A percentile compares a stretch with the other conserved stretches of the same genome.
Evolutionary conservation across 148 eudicot species (phyloP).

Genomic region (Silene uniflora): DNA sequence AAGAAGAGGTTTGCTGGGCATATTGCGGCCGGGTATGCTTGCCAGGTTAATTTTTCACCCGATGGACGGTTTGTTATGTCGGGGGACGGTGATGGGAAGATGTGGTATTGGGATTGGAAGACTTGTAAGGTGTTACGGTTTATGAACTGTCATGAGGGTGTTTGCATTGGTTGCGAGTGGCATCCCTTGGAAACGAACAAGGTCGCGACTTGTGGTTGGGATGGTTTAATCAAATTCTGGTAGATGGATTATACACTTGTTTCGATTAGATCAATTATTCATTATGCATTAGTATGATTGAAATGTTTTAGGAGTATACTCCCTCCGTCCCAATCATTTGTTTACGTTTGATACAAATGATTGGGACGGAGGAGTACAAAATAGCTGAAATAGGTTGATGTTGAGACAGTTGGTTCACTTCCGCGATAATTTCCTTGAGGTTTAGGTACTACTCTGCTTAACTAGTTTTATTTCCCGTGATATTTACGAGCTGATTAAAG

Average conservation of each 20-base stretch:
- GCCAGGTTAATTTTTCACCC: constrained; percentile 94
- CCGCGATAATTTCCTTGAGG: too few relatives aligned
- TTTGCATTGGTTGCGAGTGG: constrained; percentile 87
- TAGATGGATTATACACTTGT: constrained; percentile 26
- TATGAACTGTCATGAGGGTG: constrained; percentile 85
- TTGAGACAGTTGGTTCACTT: too few relatives aligned
- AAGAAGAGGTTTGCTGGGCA: constrained; percentile 97
- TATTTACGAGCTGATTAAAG: too few relatives aligned
- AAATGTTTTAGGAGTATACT: too few relatives aligned
- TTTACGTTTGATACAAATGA: too few relatives aligned
- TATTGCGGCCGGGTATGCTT: constrained; percentile 91
- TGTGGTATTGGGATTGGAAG: constrained; percentile 99
- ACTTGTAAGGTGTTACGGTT: constrained; percentile 83
- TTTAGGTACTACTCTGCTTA: too few relatives aligned
- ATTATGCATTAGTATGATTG: too few relatives aligned
- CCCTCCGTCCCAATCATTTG: too few relatives aligned
- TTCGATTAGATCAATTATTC: too few relatives aligned
- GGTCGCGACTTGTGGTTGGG: constrained; percentile 99
- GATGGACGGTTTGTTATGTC: constrained; percentile 97
- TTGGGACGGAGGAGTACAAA: too few relatives aligned
- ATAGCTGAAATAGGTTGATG: too few relatives aligned
- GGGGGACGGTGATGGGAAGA: constrained; percentile 92
- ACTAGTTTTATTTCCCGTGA: too few relatives aligned
- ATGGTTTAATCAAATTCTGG: constrained; percentile 95
- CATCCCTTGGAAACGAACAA: constrained; percentile 94